Conservation (phyloP, 495 filamentous ascomycete species). For the Collariella sp. region DNA sequence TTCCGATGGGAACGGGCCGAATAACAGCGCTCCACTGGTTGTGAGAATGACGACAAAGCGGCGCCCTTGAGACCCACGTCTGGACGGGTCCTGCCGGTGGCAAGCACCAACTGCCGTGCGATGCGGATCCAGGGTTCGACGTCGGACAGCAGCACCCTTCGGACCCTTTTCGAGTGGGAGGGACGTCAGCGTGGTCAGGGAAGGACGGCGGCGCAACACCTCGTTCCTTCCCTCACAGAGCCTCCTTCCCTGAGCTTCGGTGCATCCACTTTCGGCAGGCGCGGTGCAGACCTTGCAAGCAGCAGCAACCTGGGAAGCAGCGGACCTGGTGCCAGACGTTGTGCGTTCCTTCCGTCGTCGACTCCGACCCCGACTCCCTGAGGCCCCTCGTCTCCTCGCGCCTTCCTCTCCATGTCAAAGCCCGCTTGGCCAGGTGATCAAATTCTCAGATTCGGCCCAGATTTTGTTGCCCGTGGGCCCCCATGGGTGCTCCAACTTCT, state of each 20-base stretch:
- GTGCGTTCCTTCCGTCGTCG: background rate
- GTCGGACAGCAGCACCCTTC: background rate
- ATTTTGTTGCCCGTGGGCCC: background rate
- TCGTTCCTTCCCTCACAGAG: no score
- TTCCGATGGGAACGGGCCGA: slow-evolving; percentile 10
- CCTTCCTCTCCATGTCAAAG: background rate
- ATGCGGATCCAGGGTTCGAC: background rate
- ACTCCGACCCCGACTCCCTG: background rate
- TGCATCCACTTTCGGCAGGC: no score
- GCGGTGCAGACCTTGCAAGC: no score
- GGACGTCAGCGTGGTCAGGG: background rate
- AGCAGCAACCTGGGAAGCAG: no score
- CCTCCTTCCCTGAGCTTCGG: no score
- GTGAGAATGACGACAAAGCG: slow-evolving; percentile 5
- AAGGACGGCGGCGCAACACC: no score
- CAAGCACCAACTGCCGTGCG: slow-evolving; percentile 6
- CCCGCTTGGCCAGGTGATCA: slow-evolving; percentile 1
- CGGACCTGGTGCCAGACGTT: background rate
- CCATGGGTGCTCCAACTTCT: background rate
- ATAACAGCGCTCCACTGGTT: slow-evolving; percentile 9
- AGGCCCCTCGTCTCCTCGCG: slow-evolving; percentile 7
- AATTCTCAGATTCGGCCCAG: no score
- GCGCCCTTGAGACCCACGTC: background rate
- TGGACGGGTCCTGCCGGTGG: background rate
- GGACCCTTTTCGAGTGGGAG: background rate